phyloP scores from a whole-genome alignment of 345 rosid species.

The Raphanus sativus region DNA sequence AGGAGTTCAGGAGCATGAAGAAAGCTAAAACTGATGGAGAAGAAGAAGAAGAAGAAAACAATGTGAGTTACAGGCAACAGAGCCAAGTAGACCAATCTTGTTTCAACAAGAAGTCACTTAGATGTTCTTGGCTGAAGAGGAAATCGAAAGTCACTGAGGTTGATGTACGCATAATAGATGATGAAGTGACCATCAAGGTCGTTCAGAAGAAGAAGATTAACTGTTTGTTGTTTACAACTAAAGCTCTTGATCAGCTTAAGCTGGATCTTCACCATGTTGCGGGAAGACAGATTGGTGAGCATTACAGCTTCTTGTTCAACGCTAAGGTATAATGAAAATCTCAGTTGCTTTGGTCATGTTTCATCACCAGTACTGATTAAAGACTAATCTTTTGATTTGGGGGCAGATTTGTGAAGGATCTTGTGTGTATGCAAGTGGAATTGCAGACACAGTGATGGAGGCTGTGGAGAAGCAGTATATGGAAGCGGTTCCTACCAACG shows the following conservation, averaged over 20 bases:
- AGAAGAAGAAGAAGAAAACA: constrained; percentile 39
- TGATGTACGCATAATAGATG: constrained; percentile 73
- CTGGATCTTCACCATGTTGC: constrained; percentile 78
- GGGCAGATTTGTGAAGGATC: constrained; percentile 40
- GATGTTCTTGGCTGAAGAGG: constrained; percentile 87
- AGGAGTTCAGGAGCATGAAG: constrained; percentile 55
- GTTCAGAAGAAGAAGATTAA: constrained; percentile 75
- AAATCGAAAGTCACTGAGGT: constrained; percentile 74
- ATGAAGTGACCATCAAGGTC: constrained; percentile 74
- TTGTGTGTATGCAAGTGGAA: constrained; percentile 57
- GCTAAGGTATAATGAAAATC: constrained; percentile 55
- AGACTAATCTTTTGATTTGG: neutral
- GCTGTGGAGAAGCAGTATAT: constrained; percentile 64
- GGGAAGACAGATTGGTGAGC: constrained; percentile 79
- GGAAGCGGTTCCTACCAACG: constrained; percentile 42
- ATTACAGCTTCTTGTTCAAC: constrained; percentile 72
- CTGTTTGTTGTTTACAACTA: constrained; percentile 65
- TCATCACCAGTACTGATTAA: neutral
- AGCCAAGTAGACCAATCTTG: constrained; percentile 46
- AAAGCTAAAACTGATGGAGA: constrained; percentile 36
- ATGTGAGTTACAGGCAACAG: constrained; percentile 43
- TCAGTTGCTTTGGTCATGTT: neutral
- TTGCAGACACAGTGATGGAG: constrained; percentile 78
- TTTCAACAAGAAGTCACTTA: constrained; percentile 46
- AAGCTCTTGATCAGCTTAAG: constrained; percentile 71